These are phyloP conservation scores for Diplodia scrobiculata DNA, from an alignment of 2,329 filamentous ascomycete genomes.

Conservation along the genomic window DNA sequence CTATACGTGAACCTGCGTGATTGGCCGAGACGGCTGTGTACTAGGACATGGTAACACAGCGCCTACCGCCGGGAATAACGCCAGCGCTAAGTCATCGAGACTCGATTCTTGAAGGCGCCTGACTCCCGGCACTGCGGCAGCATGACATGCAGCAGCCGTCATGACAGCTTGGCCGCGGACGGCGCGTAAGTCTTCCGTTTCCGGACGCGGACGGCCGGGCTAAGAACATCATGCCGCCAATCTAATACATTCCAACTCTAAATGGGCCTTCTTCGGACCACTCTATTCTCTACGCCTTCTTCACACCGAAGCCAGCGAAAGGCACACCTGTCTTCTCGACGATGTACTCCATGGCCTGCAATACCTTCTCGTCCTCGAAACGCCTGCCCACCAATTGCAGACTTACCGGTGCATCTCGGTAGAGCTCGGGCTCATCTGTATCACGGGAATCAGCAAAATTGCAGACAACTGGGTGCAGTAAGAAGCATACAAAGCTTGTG, in stretches of 20 bases:
- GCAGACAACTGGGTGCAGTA: neutral
- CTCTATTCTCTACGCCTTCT: neutral
- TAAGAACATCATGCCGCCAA: neutral
- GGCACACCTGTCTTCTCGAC: conserved; percentile 37
- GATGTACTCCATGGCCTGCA: conserved; percentile 46
- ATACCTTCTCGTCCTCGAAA: conserved; percentile 59
- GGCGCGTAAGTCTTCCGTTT: conserved; percentile 16
- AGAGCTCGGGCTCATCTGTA: conserved; percentile 50
- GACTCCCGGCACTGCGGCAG: neutral
- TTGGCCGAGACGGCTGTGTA: neutral
- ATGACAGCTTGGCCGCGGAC: neutral
- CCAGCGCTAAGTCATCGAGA: neutral
- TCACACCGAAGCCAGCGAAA: conserved; percentile 31
- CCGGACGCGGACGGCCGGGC: neutral
- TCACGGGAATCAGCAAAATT: conserved; percentile 4
- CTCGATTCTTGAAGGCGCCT: neutral
- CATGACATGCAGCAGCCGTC: conserved; percentile 10
- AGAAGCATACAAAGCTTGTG: conserved; percentile 49
- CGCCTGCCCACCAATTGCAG: conserved; percentile 58
- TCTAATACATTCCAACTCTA: neutral
- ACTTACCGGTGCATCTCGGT: conserved; percentile 54
- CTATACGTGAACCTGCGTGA: neutral
- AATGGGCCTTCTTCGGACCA: neutral
- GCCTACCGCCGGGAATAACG: neutral
- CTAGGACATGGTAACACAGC: neutral